A percentile compares a stretch with the other conserved stretches of the same genome.
Conservation (phyloP, 805 yeast species). For the Nakazawaea molendinolei region DNA sequence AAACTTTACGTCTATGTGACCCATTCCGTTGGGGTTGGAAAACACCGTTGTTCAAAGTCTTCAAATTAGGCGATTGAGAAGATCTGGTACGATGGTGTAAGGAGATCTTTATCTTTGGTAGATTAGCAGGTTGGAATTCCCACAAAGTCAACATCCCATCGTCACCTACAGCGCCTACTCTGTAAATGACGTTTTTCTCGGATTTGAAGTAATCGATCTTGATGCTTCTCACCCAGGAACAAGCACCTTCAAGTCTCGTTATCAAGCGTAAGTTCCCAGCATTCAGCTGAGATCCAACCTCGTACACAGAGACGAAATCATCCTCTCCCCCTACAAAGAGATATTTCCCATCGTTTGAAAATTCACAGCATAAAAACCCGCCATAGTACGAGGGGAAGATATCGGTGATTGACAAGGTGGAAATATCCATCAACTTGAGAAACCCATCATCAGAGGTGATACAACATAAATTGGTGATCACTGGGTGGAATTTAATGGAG, state of each 20-base stretch:
- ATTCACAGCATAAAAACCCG: constrained; percentile 45
- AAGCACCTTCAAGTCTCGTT: constrained; percentile 37
- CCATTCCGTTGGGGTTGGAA: background rate
- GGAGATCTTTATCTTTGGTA: constrained; percentile 27
- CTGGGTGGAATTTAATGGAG: constrained; percentile 35
- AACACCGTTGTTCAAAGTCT: constrained; percentile 1
- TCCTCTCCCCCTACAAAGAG: constrained; percentile 49
- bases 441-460: constrained; percentile 64
- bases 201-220: constrained; percentile 34
- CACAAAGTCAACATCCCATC: constrained; percentile 46
- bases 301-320: constrained; percentile 40
- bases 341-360: constrained; percentile 43
- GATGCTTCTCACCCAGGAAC: constrained; percentile 44
- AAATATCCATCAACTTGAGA: constrained; percentile 48
- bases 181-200: constrained; percentile 26
- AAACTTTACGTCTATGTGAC: constrained; percentile 8
- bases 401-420: constrained; percentile 38
- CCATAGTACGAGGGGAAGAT: constrained; percentile 60
- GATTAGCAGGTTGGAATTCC: constrained; percentile 44
- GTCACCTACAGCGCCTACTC: constrained; percentile 49
- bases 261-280: constrained; percentile 20
- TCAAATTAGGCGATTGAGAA: constrained; percentile 5
- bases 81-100: constrained; percentile 10
- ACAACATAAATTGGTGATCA: constrained; percentile 31
- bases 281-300: constrained; percentile 18